These are phyloP conservation scores for Truncatella angustata DNA, from an alignment of 2,329 filamentous ascomycete genomes.

Conservation along the genomic window DNA sequence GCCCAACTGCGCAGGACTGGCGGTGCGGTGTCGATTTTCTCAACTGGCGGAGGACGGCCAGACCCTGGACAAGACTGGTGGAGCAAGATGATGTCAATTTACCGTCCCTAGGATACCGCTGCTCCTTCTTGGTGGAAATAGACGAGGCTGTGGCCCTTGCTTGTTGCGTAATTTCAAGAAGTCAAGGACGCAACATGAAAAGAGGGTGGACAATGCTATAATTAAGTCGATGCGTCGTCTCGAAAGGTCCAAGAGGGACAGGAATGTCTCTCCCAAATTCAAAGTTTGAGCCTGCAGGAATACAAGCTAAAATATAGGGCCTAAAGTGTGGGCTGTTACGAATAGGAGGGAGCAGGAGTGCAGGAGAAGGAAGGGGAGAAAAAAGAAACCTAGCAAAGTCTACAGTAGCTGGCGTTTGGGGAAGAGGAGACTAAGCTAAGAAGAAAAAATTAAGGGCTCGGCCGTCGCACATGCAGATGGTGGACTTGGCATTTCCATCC, in stretches of 20 bases:
- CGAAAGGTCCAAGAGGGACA: no score
- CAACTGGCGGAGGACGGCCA: not conserved
- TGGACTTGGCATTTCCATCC: not conserved
- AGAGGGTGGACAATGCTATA: not conserved
- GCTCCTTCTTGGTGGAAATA: not conserved
- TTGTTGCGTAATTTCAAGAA: not conserved
- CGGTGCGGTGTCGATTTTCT: not conserved
- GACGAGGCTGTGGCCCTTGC: not conserved
- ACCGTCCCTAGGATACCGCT: constrained; percentile 5
- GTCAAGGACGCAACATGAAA: not conserved
- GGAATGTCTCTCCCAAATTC: not conserved
- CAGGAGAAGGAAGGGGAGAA: not conserved
- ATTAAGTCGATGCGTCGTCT: not conserved
- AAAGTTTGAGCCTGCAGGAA: not conserved
- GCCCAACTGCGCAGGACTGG: not conserved
- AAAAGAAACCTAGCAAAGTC: not conserved
- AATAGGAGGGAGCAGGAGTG: not conserved
- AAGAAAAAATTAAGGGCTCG: not conserved
- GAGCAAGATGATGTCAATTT: constrained; percentile 12
- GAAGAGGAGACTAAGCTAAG: not conserved
- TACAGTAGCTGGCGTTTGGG: not conserved
- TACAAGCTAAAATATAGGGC: not conserved
- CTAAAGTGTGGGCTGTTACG: not conserved
- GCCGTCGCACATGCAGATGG: not conserved
- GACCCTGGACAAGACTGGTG: not conserved